Evolutionary conservation across 495 filamentous ascomycete species (phyloP).

Genomic region (Hypoxylon intermedium): DNA sequence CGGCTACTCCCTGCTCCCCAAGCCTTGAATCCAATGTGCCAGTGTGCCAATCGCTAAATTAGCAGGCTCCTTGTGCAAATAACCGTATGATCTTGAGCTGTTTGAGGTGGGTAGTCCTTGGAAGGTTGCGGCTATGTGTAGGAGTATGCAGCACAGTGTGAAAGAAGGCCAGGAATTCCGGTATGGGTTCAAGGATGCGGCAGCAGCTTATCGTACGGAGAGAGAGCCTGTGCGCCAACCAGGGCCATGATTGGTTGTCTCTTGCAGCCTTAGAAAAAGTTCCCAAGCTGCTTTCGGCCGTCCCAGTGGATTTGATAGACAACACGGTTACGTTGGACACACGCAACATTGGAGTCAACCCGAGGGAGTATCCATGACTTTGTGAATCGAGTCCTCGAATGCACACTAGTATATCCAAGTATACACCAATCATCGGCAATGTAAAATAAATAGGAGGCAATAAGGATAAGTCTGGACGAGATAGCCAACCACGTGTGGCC

Average conservation of each 20-base stretch:
- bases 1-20: neutral
- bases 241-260: constrained; percentile 27
- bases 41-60: neutral
- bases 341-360: constrained; percentile 28
- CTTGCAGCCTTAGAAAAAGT: constrained; percentile 16
- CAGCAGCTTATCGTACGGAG: constrained; percentile 37
- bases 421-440: too few species aligned
- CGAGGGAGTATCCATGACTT: constrained; percentile 28
- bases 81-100: constrained; percentile 14
- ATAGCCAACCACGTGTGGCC: constrained; percentile 12
- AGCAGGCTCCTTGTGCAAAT: neutral
- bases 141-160: constrained; percentile 16
- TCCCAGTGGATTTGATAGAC: constrained; percentile 15
- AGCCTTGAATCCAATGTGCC: neutral
- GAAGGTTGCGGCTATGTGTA: constrained; percentile 34
- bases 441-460: constrained; percentile 1
- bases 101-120: neutral
- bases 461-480: neutral
- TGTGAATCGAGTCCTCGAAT: constrained; percentile 4
- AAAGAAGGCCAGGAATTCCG: constrained; percentile 9
- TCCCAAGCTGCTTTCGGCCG: constrained; percentile 28
- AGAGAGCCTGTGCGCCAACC: constrained; percentile 22
- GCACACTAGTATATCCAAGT: too few species aligned
- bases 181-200: constrained; percentile 34
- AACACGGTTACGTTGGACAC: constrained; percentile 32